These are phyloP conservation scores for Eucalyptus tenuipes DNA, from an alignment of 345 rosid genomes.

Conservation along the genomic window DNA sequence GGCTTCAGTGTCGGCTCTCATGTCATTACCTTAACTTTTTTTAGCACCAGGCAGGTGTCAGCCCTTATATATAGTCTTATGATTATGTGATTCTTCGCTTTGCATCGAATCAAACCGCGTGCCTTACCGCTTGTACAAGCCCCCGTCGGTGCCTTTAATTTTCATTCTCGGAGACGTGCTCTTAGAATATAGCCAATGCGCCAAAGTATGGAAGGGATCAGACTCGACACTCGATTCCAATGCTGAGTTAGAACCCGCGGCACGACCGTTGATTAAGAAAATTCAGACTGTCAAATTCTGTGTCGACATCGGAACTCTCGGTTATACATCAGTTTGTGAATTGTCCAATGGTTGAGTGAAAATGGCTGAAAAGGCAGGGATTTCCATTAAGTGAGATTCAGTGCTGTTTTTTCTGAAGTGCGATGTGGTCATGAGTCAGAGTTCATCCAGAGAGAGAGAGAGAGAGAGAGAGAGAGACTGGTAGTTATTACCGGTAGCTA, in stretches of 20 bases:
- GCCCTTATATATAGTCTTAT: background rate
- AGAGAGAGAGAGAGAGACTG: background rate
- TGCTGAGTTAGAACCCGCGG: background rate
- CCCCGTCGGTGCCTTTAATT: background rate
- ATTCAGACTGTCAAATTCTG: background rate
- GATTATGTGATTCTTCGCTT: fast-evolving
- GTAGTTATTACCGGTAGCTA: background rate
- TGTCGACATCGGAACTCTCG: background rate
- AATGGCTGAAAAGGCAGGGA: no score
- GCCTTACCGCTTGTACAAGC: background rate
- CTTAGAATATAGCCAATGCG: no score
- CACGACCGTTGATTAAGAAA: background rate
- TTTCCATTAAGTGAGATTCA: background rate
- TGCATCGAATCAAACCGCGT: background rate
- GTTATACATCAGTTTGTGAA: background rate
- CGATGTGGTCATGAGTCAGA: background rate
- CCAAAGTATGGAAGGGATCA: background rate
- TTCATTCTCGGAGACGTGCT: background rate
- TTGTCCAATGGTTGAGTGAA: background rate
- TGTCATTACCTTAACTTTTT: background rate
- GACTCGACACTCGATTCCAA: background rate
- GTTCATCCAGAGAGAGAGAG: background rate
- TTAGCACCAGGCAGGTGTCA: fast-evolving
- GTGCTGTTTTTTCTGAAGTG: background rate
- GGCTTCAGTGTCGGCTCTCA: fast-evolving